phyloP scores from a whole-genome alignment of 805 yeast species.

The Lachancea sp. region DNA sequence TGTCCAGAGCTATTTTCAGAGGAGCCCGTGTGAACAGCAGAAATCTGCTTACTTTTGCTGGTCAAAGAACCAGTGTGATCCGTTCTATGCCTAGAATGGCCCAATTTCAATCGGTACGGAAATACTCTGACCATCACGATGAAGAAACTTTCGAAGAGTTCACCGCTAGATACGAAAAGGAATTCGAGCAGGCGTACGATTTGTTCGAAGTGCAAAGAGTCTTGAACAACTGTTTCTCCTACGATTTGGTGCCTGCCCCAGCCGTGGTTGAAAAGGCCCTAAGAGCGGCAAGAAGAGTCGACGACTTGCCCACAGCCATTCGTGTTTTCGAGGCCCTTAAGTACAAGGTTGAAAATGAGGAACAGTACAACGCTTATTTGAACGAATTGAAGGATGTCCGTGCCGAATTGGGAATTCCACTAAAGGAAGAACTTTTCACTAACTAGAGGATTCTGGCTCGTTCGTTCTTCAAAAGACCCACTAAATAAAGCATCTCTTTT shows the following conservation, averaged over 20 bases:
- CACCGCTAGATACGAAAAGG: slow-evolving; percentile 86
- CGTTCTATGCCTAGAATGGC: slow-evolving; percentile 12
- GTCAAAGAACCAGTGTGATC: not conserved
- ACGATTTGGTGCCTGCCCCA: slow-evolving; percentile 98
- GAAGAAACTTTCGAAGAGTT: slow-evolving; percentile 95
- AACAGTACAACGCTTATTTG: slow-evolving; percentile 92
- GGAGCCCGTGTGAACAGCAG: slow-evolving; percentile 15
- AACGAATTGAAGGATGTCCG: slow-evolving; percentile 90
- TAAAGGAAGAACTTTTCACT: slow-evolving; percentile 81
- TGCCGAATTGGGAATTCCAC: slow-evolving; percentile 86
- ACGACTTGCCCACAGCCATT: slow-evolving; percentile 97
- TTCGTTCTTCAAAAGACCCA: no score
- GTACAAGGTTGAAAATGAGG: slow-evolving; percentile 90
- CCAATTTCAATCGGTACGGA: slow-evolving; percentile 40
- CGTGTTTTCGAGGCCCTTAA: slow-evolving; percentile 96
- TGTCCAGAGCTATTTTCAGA: slow-evolving; percentile 23
- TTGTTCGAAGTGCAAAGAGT: slow-evolving; percentile 87
- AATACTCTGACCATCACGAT: slow-evolving; percentile 72
- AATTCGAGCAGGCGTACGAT: slow-evolving; percentile 90
- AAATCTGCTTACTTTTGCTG: slow-evolving; percentile 10
- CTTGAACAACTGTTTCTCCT: slow-evolving; percentile 94
- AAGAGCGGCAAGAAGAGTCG: slow-evolving; percentile 97
- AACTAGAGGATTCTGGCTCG: slow-evolving; percentile 17
- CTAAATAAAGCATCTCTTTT: not conserved
- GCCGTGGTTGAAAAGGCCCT: slow-evolving; percentile 91